These are phyloP conservation scores for Sarocladium oryzae DNA, from an alignment of 2,329 filamentous ascomycete genomes.

Conservation along the genomic window DNA sequence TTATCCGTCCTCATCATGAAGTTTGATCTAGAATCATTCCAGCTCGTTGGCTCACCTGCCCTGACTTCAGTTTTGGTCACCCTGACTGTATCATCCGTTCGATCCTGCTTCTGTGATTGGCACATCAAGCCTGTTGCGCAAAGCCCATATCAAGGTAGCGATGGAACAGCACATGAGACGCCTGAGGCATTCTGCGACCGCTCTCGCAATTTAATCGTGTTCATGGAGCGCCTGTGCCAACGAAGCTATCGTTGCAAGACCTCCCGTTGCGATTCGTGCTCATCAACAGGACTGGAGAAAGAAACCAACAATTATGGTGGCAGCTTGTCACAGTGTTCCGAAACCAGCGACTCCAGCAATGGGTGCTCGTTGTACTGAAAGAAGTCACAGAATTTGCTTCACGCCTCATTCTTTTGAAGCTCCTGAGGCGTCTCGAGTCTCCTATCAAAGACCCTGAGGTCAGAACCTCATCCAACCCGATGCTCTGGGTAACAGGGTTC, in stretches of 20 bases:
- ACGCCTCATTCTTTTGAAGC: not conserved
- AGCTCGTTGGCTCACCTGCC: too few species aligned
- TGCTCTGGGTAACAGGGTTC: slow-evolving; percentile 8
- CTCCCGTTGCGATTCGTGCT: not conserved
- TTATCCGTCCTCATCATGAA: too few species aligned
- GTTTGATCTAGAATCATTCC: too few species aligned
- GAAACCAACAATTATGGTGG: not conserved
- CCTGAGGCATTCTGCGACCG: too few species aligned
- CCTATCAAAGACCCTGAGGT: too few species aligned
- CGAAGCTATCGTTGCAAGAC: not conserved
- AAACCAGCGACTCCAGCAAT: not conserved
- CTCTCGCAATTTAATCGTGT: too few species aligned
- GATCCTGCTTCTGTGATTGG: too few species aligned
- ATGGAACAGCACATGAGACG: too few species aligned
- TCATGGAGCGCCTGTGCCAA: not conserved
- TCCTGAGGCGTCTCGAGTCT: not conserved
- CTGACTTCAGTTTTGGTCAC: too few species aligned
- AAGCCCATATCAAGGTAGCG: too few species aligned
- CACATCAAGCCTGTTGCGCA: too few species aligned
- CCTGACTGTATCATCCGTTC: too few species aligned
- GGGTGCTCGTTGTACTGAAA: not conserved
- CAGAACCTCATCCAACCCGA: not conserved
- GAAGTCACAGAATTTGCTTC: not conserved
- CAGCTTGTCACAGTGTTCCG: not conserved
- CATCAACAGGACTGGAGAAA: not conserved